These are phyloP conservation scores for Allium sativum DNA, from an alignment of 106 monocot species.

Conservation along the genomic window DNA sequence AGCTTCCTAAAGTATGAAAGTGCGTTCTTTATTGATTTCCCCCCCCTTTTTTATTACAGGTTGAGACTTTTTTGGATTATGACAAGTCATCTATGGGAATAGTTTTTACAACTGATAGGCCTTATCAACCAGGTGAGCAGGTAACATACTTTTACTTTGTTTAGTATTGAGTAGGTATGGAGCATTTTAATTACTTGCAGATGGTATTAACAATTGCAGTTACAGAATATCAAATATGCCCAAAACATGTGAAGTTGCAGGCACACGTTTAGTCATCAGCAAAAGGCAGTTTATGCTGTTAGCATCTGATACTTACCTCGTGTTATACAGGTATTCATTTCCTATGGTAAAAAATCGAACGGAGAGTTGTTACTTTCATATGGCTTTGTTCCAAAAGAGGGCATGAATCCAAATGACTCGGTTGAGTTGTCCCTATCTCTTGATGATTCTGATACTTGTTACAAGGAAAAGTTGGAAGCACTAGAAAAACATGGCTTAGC, in stretches of 20 bases:
- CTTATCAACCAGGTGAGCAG: constrained; percentile 98
- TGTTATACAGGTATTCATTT: constrained; percentile 80
- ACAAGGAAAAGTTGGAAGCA: constrained; percentile 62
- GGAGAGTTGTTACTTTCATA: constrained; percentile 97
- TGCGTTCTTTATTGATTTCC: no score
- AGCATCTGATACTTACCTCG: neutral
- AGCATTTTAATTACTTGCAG: neutral
- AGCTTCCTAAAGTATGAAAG: no score
- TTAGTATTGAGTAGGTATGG: no score
- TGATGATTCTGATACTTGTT: constrained; percentile 64
- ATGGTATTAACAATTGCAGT: no score
- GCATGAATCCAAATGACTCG: constrained; percentile 85
- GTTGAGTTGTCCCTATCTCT: constrained; percentile 73
- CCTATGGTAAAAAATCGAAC: constrained; percentile 95
- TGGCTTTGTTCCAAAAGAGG: constrained; percentile 97
- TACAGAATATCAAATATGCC: no score
- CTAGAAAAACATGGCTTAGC: constrained; percentile 63
- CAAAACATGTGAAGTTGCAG: no score
- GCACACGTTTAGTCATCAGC: no score
- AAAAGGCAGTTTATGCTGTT: neutral
- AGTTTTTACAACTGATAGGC: constrained; percentile 72
- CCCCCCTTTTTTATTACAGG: constrained; percentile 33
- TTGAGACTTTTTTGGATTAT: constrained; percentile 89
- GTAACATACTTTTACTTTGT: constrained; percentile 31
- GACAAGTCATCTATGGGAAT: constrained; percentile 77